These are phyloP conservation scores for Barbatosphaeria neglecta DNA, from an alignment of 495 filamentous ascomycete species.

Conservation along the genomic window DNA sequence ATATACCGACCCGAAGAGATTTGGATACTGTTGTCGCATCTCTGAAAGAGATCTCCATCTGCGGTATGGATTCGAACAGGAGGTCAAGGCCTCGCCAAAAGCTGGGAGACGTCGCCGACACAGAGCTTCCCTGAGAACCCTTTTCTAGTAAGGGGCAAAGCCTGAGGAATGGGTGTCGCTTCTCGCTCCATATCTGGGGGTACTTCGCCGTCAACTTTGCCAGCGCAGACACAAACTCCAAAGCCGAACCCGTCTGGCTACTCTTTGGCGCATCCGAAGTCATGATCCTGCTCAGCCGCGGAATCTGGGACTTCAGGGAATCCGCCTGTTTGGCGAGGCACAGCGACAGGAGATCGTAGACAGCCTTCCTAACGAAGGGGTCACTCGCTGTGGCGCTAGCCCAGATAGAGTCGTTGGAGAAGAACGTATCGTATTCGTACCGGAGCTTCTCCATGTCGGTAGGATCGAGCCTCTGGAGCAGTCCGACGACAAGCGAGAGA, in stretches of 20 bases:
- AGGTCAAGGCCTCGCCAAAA: conserved; percentile 60
- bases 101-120: conserved; percentile 19
- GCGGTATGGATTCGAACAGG: conserved; percentile 50
- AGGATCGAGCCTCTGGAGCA: conserved; percentile 34
- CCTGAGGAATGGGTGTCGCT: conserved; percentile 51
- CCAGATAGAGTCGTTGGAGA: conserved; percentile 61
- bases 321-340: conserved; percentile 46
- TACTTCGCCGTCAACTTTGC: conserved; percentile 45
- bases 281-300: conserved; percentile 51
- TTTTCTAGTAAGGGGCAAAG: conserved; percentile 65
- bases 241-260: conserved; percentile 60
- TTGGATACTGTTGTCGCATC: conserved; percentile 44
- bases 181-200: conserved; percentile 63
- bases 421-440: conserved; percentile 39
- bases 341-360: conserved; percentile 54
- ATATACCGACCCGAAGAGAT: conserved; percentile 56
- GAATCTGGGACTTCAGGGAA: conserved; percentile 37
- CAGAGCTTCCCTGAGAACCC: conserved; percentile 61
- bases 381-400: conserved; percentile 56
- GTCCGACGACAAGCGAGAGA: conserved; percentile 42
- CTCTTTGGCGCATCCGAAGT: conserved; percentile 56
- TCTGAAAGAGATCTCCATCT: conserved; percentile 35
- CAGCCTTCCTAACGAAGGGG: conserved; percentile 54
- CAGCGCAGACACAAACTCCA: conserved; percentile 54
- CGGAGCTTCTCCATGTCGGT: conserved; percentile 41